These are phyloP conservation scores for Cystobasidium pallidum DNA, from an alignment of 1,284 basidiomycete species.

Conservation along the genomic window DNA sequence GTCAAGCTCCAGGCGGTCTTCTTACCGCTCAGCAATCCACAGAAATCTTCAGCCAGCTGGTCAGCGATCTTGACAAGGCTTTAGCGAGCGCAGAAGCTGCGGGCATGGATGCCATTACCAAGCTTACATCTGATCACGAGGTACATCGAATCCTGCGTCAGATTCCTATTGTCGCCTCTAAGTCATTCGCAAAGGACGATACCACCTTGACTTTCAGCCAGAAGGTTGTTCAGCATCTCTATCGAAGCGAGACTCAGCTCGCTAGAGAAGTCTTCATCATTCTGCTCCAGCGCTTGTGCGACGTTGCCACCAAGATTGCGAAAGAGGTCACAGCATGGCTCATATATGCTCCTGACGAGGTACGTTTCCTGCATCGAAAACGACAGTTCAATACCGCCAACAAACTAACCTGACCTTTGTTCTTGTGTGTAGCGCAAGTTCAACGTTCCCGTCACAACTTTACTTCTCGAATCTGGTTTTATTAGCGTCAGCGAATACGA, in stretches of 20 bases:
- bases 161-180: constrained; percentile 75
- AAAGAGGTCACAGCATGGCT: constrained; percentile 98
- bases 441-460: constrained; percentile 90
- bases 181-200: constrained; percentile 76
- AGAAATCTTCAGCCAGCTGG: constrained; percentile 60
- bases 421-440: constrained; percentile 96
- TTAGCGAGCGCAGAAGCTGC: constrained; percentile 62
- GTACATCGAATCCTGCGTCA: constrained; percentile 80
- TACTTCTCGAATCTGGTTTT: constrained; percentile 80
- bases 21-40: constrained; percentile 52
- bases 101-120: constrained; percentile 63
- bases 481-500: constrained; percentile 81
- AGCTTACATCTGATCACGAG: constrained; percentile 79
- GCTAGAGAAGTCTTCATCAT: constrained; percentile 89
- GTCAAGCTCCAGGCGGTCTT: constrained; percentile 39
- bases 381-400: too few relatives aligned
- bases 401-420: too few relatives aligned
- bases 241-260: constrained; percentile 78
- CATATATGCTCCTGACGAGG: constrained; percentile 94
- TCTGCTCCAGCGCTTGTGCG: constrained; percentile 85
- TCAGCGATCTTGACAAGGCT: constrained; percentile 77
- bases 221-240: constrained; percentile 84
- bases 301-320: constrained; percentile 85
- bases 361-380: constrained; percentile 53
- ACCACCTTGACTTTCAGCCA: constrained; percentile 92